These are phyloP conservation scores for Termitomyces sp. DNA, from an alignment of 768 basidiomycete species.

Conservation along the genomic window DNA sequence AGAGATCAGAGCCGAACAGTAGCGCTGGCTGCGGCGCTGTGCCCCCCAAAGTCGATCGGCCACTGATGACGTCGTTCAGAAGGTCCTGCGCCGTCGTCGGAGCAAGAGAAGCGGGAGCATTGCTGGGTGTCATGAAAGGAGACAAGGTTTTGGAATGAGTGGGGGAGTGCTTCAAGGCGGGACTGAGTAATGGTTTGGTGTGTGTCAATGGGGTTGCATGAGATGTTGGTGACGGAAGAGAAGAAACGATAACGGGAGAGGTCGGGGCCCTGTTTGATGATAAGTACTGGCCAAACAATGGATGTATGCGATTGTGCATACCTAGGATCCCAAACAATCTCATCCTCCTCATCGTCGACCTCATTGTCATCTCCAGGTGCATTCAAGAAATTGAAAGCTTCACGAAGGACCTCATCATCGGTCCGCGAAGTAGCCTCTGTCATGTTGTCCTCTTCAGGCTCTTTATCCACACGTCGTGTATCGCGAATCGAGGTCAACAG, in stretches of 20 bases:
- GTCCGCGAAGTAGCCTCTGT: constrained; percentile 70
- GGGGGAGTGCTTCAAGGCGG: constrained; percentile 30
- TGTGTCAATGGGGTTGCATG: constrained; percentile 35
- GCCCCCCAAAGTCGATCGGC: constrained; percentile 27
- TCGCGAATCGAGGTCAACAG: constrained; percentile 27
- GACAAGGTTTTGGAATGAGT: constrained; percentile 24
- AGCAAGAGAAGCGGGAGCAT: constrained; percentile 24
- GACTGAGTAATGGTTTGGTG: constrained; percentile 31
- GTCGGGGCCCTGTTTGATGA: constrained; percentile 22
- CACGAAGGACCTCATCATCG: constrained; percentile 80
- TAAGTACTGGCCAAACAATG: background rate
- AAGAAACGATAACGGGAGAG: constrained; percentile 26
- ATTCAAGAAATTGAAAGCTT: constrained; percentile 54
- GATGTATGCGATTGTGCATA: constrained; percentile 24
- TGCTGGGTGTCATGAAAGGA: constrained; percentile 16
- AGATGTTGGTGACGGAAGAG: constrained; percentile 31
- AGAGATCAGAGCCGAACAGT: constrained; percentile 51
- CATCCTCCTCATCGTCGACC: constrained; percentile 63
- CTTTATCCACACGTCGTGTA: constrained; percentile 18
- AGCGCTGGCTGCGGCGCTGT: constrained; percentile 41
- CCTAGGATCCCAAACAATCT: constrained; percentile 78
- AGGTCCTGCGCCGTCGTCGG: constrained; percentile 68
- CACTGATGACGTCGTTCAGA: constrained; percentile 51
- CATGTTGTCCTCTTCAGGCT: constrained; percentile 55
- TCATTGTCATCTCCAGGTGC: constrained; percentile 59